phyloP scores from a whole-genome alignment of 495 filamentous ascomycete species.

The Annulohypoxylon moriforme region DNA sequence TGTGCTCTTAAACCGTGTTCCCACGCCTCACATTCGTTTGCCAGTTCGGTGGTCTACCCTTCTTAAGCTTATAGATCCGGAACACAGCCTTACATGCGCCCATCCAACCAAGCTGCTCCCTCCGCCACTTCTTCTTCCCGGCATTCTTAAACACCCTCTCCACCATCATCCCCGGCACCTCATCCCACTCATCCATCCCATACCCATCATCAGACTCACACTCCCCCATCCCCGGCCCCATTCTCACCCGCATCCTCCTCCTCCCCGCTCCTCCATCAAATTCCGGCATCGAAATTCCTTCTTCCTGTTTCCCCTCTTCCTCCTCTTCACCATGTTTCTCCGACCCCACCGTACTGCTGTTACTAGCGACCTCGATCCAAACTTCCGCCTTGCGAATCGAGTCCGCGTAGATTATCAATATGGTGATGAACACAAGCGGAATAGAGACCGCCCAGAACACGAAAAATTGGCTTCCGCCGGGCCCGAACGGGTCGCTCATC shows the following conservation, averaged over 20 bases:
- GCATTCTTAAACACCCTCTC: constrained; percentile 47
- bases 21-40: constrained; percentile 8
- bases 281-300: background rate
- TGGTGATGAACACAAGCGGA: constrained; percentile 48
- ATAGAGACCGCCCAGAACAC: constrained; percentile 55
- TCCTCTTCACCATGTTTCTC: constrained; percentile 5
- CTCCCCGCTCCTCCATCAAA: background rate
- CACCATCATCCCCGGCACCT: constrained; percentile 51
- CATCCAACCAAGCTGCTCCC: constrained; percentile 55
- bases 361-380: constrained; percentile 54
- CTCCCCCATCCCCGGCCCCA: background rate
- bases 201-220: constrained; percentile 19
- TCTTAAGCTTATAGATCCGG: constrained; percentile 43
- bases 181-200: constrained; percentile 22
- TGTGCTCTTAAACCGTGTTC: constrained; percentile 18
- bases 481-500: constrained; percentile 55
- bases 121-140: constrained; percentile 51
- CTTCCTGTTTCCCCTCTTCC: background rate
- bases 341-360: background rate
- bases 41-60: constrained; percentile 36
- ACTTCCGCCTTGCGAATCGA: constrained; percentile 57
- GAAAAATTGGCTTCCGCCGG: constrained; percentile 50
- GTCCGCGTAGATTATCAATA: constrained; percentile 57
- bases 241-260: background rate
- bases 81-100: constrained; percentile 48